Evolutionary conservation across 495 filamentous ascomycete genomes (phyloP), one percentile per base, ranked within the genome.

Genomic region (Xylaria sp.): DNA sequence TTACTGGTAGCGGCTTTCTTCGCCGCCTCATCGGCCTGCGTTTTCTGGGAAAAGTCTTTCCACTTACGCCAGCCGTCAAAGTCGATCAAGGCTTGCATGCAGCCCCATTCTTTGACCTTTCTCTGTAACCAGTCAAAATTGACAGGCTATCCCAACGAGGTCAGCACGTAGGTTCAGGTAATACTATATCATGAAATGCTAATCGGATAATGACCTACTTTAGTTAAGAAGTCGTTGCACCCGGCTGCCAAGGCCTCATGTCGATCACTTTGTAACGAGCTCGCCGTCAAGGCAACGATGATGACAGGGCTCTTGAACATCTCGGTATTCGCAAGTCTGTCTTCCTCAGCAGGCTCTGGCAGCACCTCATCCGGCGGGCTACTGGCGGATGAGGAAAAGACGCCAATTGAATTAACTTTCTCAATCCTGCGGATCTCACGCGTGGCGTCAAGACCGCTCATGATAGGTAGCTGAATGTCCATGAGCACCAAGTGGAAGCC

Each of bases 91-190:
- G 97, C 97, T 85, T 98, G 96, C 92, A 99, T 98, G 83, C 96
- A 99, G 72, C 96, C 96, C 96, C 96, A 99, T 88, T 99, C 96
- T 79, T 95, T 97, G 50, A 98, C 94, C 78, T 99, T 99, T 50
- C 95, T 90, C 76, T 97, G 92, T 17, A 99, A 87, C 96, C 96
- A 99, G 69, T 97, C 94, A 77, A 98, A 98, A 74, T 95, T 97
- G 64, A 99, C 94, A 29, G 96, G 96, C 93, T 97, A 70, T 15
- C 58, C 57, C 58, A 2, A 31, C 43, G 9, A 26, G n/a, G 59
- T 70, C 24, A 70, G 68, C 35, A 33, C 5, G 19, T 8, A 26
- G 5, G 17, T 19, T 69, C 31, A 29, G 11, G 6, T 5, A 37
- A 29, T 31, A 40, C 12, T 57, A 1, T 15, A 1, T 67, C 43